Base-by-base conservation (phyloP, 225 moss, liverwort and hornwort species). In the Straminergon stramineum region DNA sequence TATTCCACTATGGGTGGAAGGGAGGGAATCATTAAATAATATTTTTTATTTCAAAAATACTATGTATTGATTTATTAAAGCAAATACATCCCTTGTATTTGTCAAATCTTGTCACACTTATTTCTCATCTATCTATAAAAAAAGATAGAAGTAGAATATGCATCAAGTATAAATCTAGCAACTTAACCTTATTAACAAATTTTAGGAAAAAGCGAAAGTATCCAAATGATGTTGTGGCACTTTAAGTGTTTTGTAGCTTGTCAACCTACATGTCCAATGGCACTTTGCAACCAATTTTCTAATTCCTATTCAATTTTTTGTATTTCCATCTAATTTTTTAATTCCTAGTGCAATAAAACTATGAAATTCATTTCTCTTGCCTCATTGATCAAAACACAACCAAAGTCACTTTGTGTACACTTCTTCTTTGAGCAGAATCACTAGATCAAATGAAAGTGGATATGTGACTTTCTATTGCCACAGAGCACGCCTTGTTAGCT, bases 401-500 rank as follows among this genome's bases (percentile, higher is more conserved):
- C 74, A 45, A 43, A 73, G 2, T 43, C 2, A 0, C 69, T 39
- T 69, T n/a, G 6, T n/a, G 4, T 22, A n/a, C 7, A 37, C 35
- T 11, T 2, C 2, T 3, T 41, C 7, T n/a, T n/a, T n/a, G n/a
- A n/a, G n/a, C n/a, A n/a, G n/a, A n/a, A n/a, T n/a, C n/a, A n/a
- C n/a, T n/a, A n/a, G n/a, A n/a, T n/a, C n/a, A n/a, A n/a, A n/a
- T n/a, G n/a, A n/a, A n/a, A n/a, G n/a, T n/a, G n/a, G n/a, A n/a
- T n/a, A n/a, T n/a, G n/a, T n/a, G 15, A 1, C 26, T 41, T 14
- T 70, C 21, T 15, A 15, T 41, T 8, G 39, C 8, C 22, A 39
- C 39, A n/a, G n/a, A n/a, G n/a, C 4, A 1, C 3, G 2, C 5
- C 16, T 3, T 3, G 5, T 43, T 0, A 3, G 0, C 13, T 0